Percentiles rank a stretch among this genome's conserved stretches.
Evolutionary conservation across 768 basidiomycete genomes (phyloP).

Genomic region (Tylopilus plumbeoviolaceoides): DNA sequence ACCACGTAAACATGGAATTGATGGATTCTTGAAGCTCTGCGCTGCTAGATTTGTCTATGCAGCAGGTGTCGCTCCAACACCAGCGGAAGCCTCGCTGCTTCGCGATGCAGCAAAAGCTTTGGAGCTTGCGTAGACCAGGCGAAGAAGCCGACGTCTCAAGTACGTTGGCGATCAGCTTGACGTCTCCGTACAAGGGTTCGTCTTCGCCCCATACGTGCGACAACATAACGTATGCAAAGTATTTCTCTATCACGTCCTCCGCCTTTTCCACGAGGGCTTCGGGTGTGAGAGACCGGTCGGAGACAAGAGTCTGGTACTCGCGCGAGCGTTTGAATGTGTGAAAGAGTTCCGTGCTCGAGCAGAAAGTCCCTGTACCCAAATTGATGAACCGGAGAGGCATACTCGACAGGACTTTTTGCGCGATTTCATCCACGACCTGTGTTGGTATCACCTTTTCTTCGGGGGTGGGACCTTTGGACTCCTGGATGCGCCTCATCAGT

Average conservation of each 20-base stretch:
- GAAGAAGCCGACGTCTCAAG: conserved; percentile 18
- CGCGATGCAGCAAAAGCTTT: conserved; percentile 20
- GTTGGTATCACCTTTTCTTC: conserved; percentile 7
- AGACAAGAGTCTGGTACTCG: conserved; percentile 12
- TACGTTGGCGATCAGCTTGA: conserved; percentile 10
- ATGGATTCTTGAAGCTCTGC: conserved; percentile 31
- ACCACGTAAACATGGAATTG: conserved; percentile 33
- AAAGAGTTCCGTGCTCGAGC: conserved; percentile 15
- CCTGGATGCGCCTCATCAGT: not conserved
- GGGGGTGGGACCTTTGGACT: not conserved
- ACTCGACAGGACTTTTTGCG: conserved; percentile 13
- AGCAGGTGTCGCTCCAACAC: conserved; percentile 31
- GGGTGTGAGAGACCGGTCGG: conserved; percentile 1
- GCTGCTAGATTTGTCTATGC: conserved; percentile 28
- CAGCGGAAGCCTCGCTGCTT: conserved; percentile 15
- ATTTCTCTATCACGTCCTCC: conserved; percentile 12
- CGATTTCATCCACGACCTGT: conserved; percentile 16
- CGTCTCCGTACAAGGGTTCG: conserved; percentile 21
- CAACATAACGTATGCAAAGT: conserved; percentile 27
- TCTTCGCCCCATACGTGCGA: conserved; percentile 29
- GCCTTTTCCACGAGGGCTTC: conserved; percentile 14
- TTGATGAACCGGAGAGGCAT: conserved; percentile 24
- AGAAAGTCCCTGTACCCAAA: conserved; percentile 18
- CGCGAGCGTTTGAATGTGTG: conserved; percentile 13
- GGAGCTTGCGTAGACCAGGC: conserved; percentile 18